Conservation (phyloP, 208 protist species). For the Crithidia fasciculata region DNA sequence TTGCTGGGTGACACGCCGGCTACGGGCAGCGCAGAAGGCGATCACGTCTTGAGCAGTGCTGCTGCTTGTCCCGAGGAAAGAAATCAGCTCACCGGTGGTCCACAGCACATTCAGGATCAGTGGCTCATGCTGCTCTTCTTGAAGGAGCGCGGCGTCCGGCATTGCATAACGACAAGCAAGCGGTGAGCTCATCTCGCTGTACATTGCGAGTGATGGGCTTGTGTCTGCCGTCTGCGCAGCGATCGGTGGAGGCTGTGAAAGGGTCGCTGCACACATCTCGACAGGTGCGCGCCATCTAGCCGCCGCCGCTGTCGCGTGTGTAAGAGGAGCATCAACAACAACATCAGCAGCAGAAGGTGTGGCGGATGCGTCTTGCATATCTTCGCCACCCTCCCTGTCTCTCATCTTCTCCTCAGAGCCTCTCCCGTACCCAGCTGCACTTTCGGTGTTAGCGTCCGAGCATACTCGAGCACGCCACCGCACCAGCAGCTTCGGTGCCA, state of each 20-base stretch:
- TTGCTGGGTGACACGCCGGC: neutral
- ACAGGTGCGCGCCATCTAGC: too few relatives aligned
- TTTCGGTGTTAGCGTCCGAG: neutral
- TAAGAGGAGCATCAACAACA: too few relatives aligned
- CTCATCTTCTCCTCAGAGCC: neutral
- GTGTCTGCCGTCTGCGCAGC: too few relatives aligned
- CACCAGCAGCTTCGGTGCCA: slow-evolving; percentile 10
- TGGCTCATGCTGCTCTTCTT: neutral
- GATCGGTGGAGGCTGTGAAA: too few relatives aligned
- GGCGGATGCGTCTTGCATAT: neutral
- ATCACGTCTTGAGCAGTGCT: slow-evolving; percentile 18
- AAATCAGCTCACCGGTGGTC: neutral
- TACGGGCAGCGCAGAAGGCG: neutral
- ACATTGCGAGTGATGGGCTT: too few relatives aligned
- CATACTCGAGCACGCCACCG: neutral
- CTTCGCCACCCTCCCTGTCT: neutral
- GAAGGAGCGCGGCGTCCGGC: neutral
- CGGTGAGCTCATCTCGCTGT: too few relatives aligned
- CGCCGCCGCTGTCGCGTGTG: too few relatives aligned
- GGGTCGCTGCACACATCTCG: too few relatives aligned
- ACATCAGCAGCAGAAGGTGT: neutral
- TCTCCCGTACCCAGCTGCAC: neutral
- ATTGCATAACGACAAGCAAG: neutral
- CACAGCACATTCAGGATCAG: slow-evolving; percentile 5
- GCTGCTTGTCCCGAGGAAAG: slow-evolving; percentile 3